Evolutionary conservation across 2,329 filamentous ascomycete genomes (phyloP).

Genomic region (Davidsoniella eucalypti): DNA sequence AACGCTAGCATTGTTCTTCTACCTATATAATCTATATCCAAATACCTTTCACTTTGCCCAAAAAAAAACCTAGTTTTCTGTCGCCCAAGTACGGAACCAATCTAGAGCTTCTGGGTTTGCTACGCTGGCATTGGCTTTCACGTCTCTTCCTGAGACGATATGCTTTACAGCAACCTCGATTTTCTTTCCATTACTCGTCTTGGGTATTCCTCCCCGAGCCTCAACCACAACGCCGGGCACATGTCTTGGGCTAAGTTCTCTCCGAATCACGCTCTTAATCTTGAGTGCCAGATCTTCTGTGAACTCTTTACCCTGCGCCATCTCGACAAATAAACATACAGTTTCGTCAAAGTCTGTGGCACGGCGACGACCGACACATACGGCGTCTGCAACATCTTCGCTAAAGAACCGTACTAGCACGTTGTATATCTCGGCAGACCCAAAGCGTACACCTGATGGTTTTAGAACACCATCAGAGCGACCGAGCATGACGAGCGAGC

Average conservation of each 20-base stretch:
- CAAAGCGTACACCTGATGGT: constrained; percentile 79
- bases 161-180: constrained; percentile 95
- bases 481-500: constrained; percentile 78
- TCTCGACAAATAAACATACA: constrained; percentile 76
- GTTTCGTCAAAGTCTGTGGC: constrained; percentile 64
- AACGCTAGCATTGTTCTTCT: not conserved
- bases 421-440: constrained; percentile 91
- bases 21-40: not conserved
- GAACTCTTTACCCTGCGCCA: constrained; percentile 43
- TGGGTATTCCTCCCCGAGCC: constrained; percentile 57
- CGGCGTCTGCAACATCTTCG: constrained; percentile 61
- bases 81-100: constrained; percentile 73
- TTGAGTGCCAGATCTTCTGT: constrained; percentile 39
- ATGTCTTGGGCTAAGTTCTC: constrained; percentile 73
- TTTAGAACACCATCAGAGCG: constrained; percentile 87
- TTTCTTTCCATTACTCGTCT: constrained; percentile 93
- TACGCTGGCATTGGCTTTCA: constrained; percentile 86
- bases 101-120: constrained; percentile 76
- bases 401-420: constrained; percentile 74
- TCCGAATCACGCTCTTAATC: constrained; percentile 54
- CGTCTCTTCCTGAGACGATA: constrained; percentile 71
- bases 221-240: constrained; percentile 72
- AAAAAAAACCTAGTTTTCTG: constrained; percentile 16
- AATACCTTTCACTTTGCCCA: too few species aligned
- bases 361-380: constrained; percentile 68